Conservation (phyloP, 257 asterid genomes). For the Verbena officinalis region DNA sequence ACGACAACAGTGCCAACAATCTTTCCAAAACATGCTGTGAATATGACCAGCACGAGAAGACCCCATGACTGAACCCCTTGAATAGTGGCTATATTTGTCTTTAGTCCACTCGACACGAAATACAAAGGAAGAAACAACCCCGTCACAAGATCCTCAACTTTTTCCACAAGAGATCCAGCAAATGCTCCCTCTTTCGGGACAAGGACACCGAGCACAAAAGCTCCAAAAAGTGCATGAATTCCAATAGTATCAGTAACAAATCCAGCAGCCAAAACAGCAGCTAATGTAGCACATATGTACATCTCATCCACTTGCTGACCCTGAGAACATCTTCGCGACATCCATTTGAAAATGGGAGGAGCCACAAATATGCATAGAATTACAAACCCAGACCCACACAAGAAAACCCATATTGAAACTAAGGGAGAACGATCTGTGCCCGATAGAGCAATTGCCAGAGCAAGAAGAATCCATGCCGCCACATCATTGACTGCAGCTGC, state of each 20-base stretch:
- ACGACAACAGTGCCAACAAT: slow-evolving; percentile 63
- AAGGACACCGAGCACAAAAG: slow-evolving; percentile 76
- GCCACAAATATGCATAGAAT: slow-evolving; percentile 33
- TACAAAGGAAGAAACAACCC: slow-evolving; percentile 78
- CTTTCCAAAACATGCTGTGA: slow-evolving; percentile 78
- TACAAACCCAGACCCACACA: slow-evolving; percentile 47
- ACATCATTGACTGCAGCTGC: slow-evolving; percentile 68
- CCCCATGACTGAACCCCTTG: slow-evolving; percentile 80
- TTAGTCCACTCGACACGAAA: slow-evolving; percentile 88
- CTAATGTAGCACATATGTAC: slow-evolving; percentile 62
- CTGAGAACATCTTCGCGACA: slow-evolving; percentile 49
- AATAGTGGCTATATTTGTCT: slow-evolving; percentile 78
- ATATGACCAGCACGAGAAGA: slow-evolving; percentile 65
- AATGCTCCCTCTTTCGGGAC: slow-evolving; percentile 85
- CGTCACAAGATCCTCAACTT: slow-evolving; percentile 81
- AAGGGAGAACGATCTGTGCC: slow-evolving; percentile 49
- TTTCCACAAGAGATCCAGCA: slow-evolving; percentile 77
- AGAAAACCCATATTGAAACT: slow-evolving; percentile 51
- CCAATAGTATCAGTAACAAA: slow-evolving; percentile 71
- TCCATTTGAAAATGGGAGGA: slow-evolving; percentile 49
- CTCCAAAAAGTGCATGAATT: slow-evolving; percentile 87
- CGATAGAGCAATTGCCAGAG: slow-evolving; percentile 61
- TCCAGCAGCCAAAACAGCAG: slow-evolving; percentile 69
- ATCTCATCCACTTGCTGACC: slow-evolving; percentile 78
- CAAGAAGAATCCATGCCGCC: slow-evolving; percentile 66